Percentiles rank a stretch among this genome's conserved stretches.
Evolutionary conservation across 345 rosid genomes (phyloP).

Genomic region (Euclidium syriacum): DNA sequence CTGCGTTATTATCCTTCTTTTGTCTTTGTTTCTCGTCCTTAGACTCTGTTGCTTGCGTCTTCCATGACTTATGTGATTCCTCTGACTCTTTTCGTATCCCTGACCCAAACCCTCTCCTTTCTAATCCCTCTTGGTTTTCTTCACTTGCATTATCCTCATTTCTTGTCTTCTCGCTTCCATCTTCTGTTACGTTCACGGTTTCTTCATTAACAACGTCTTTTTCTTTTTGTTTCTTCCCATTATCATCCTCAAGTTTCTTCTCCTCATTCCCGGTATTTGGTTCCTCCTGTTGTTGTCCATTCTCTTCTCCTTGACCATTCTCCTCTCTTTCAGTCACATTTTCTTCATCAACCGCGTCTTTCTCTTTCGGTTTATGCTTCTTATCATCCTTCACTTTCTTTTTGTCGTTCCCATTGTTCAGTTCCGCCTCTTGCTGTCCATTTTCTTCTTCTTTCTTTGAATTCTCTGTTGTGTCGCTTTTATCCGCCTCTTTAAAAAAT

Average conservation of each 20-base stretch:
- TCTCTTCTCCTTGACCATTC: slow-evolving; percentile 26
- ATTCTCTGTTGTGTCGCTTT: slow-evolving; percentile 19
- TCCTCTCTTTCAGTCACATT: slow-evolving; percentile 6
- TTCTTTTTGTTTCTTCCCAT: slow-evolving; percentile 20
- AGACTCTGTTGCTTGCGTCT: slow-evolving; percentile 64
- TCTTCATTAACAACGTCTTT: too few species aligned
- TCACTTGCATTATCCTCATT: too few species aligned
- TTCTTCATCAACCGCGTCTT: slow-evolving; percentile 4
- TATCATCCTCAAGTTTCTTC: slow-evolving; percentile 11
- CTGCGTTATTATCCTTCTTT: slow-evolving; percentile 16
- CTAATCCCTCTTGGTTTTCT: slow-evolving; percentile 11
- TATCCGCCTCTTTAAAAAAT: too few species aligned
- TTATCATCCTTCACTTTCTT: slow-evolving; percentile 17
- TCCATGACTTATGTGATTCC: slow-evolving; percentile 74
- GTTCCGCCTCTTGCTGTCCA: too few species aligned
- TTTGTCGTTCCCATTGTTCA: too few species aligned
- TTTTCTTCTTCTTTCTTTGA: slow-evolving; percentile 15
- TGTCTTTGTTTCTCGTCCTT: slow-evolving; percentile 71
- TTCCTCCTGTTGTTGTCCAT: slow-evolving; percentile 6
- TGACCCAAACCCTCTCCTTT: slow-evolving; percentile 22
- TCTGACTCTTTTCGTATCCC: slow-evolving; percentile 76
- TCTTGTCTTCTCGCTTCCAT: slow-evolving; percentile 26
- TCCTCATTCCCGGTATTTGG: slow-evolving; percentile 21
- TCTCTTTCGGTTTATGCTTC: slow-evolving; percentile 22
- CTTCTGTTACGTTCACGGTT: too few species aligned